Evolutionary conservation across 805 yeast genomes (phyloP), one percentile per base, ranked within the genome.

Genomic region (Teunomyces barrocoloradensis): DNA sequence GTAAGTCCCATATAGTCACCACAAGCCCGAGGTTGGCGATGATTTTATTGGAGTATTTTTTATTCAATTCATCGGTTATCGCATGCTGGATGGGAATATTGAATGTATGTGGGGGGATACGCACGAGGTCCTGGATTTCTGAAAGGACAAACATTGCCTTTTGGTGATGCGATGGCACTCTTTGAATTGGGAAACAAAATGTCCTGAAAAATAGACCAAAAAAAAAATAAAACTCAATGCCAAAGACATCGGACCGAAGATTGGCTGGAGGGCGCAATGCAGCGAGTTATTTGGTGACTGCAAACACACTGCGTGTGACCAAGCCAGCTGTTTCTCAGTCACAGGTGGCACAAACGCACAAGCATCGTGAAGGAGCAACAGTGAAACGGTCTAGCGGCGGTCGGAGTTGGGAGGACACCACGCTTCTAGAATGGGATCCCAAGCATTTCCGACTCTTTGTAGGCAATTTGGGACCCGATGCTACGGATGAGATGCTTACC

Each of bases 31-130:
- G 72, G 59, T 86, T 86, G 43, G 85, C 85, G 37, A 94, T 79
- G 47, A 94, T 84, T 58, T 86, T 87, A 67, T 94, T 92, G 42
- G 96, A 81, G 61, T 85, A 91, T 65, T 91, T 92, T 52, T 77
- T 79, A 64, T 90, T 88, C 48, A 94, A 76, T 59, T 91, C 96
- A 54, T 87, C 85, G 35, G 81, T 78, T 27, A 94, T 74, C 3
- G 96, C 87, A 38, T 81, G 81, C 43, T 79, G 78, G 3, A 90
- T 79, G 12, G 90, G 87, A 44, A 82, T 71, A 54, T 82, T 79
- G 69, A 94, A 89, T 45, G 86, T 76, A 53, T 84, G 87, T 1
- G 99, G 98, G 6, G 94, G 91, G 37, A 94, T 81, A 57, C 96
- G 81, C 53, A 94, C 84, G 53, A 92, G 75, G 68, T 94, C 99